phyloP scores from a whole-genome alignment of 140 eudicot species.

The Bidens hawaiensis region DNA sequence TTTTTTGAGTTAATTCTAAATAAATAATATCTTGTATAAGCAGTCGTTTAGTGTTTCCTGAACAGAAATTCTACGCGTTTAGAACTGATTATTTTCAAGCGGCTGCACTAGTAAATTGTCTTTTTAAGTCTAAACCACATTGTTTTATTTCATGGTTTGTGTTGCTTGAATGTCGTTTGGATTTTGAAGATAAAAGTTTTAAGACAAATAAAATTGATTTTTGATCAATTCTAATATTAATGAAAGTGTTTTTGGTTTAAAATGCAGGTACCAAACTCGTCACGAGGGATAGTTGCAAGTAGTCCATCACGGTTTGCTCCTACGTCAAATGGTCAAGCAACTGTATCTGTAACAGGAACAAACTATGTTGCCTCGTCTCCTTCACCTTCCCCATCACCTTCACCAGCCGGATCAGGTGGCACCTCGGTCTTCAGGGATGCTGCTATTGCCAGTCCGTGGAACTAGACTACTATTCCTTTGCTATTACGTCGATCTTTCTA shows the following conservation, averaged over 20 bases:
- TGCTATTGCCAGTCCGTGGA: slow-evolving; percentile 71
- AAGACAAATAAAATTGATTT: background rate
- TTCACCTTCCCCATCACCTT: slow-evolving; percentile 54
- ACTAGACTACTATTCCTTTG: slow-evolving; percentile 21
- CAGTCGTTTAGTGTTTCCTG: background rate
- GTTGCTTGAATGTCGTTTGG: background rate
- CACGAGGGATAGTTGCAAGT: slow-evolving; percentile 48
- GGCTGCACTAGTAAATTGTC: no score
- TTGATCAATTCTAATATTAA: background rate
- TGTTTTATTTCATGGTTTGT: background rate
- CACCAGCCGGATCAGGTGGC: slow-evolving; percentile 93
- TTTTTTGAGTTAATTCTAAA: no score
- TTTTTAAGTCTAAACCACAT: background rate
- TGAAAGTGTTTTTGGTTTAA: background rate
- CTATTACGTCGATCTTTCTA: background rate
- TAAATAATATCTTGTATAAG: no score
- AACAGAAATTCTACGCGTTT: background rate
- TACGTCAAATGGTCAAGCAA: slow-evolving; percentile 24
- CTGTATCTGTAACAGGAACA: slow-evolving; percentile 74
- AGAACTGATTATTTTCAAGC: no score
- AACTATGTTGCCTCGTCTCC: slow-evolving; percentile 75
- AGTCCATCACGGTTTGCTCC: slow-evolving; percentile 93
- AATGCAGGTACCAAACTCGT: slow-evolving; percentile 59
- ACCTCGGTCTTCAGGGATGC: slow-evolving; percentile 73
- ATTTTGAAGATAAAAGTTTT: background rate